Conservation (phyloP, 73 alveolate species). For the Paramecium sonneborni region DNA sequence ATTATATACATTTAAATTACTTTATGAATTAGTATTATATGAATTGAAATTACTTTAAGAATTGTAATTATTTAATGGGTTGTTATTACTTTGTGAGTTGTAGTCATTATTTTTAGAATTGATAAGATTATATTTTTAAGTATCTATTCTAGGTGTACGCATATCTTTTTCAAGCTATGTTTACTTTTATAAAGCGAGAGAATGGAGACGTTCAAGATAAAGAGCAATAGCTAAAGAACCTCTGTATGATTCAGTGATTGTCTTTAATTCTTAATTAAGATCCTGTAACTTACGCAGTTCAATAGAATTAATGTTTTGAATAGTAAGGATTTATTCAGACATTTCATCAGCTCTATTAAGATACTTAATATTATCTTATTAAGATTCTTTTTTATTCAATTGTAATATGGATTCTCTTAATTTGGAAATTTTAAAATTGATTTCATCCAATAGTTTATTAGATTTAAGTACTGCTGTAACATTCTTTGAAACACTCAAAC, state of each 20-base stretch:
- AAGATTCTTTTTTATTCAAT: neutral
- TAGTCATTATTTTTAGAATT: neutral
- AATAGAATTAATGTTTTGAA: neutral
- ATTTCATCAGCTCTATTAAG: constrained; percentile 42
- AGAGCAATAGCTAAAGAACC: constrained; percentile 45
- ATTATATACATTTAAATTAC: too few species aligned
- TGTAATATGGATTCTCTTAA: neutral
- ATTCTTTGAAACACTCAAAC: neutral
- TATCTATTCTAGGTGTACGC: neutral
- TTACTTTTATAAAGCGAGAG: neutral
- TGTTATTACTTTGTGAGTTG: too few species aligned
- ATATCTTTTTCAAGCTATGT: neutral
- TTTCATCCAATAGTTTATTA: neutral
- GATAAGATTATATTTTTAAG: neutral
- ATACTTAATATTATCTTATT: neutral
- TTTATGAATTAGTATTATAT: too few species aligned
- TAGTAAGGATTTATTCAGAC: neutral
- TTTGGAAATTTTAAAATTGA: constrained; percentile 13
- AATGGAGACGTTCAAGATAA: constrained; percentile 37
- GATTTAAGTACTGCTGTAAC: constrained; percentile 38
- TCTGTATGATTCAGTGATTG: constrained; percentile 20
- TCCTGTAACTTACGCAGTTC: constrained; percentile 10
- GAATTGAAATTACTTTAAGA: too few species aligned
- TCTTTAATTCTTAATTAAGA: constrained; percentile 2
- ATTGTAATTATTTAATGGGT: too few species aligned